These are phyloP conservation scores for Cutaneotrichosporon cutaneum DNA, from an alignment of 1,284 basidiomycete species.

Conservation along the genomic window DNA sequence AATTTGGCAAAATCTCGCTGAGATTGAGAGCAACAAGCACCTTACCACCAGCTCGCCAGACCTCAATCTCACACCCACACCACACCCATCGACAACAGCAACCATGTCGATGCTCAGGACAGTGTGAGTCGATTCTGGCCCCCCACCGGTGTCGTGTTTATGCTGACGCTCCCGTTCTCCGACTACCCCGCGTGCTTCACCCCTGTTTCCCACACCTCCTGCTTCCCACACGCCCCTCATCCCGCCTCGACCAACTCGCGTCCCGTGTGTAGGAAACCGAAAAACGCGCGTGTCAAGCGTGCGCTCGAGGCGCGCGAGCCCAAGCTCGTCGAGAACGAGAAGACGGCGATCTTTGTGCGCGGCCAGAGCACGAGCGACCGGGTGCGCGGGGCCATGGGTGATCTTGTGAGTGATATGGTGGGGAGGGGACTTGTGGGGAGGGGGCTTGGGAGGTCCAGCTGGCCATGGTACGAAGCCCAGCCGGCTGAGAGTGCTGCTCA, in stretches of 20 bases:
- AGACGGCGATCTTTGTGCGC: constrained; percentile 82
- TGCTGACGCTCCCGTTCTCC: neutral
- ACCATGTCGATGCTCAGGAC: constrained; percentile 52
- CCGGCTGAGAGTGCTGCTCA: too few relatives aligned
- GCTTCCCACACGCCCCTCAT: neutral
- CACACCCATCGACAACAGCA: constrained; percentile 1
- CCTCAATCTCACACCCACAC: neutral
- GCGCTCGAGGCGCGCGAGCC: constrained; percentile 82
- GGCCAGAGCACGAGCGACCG: constrained; percentile 81
- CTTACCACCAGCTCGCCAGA: neutral
- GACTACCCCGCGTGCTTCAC: neutral
- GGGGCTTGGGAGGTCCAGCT: too few relatives aligned
- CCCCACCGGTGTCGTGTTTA: neutral
- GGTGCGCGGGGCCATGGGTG: constrained; percentile 78
- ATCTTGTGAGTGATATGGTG: constrained; percentile 65
- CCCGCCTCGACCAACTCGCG: neutral
- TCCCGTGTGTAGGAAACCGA: constrained; percentile 73
- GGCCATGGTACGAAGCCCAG: too few relatives aligned
- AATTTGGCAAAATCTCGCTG: constrained; percentile 10
- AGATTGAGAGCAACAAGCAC: neutral
- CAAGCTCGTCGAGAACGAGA: constrained; percentile 83
- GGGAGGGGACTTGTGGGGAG: neutral
- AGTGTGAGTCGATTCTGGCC: constrained; percentile 37
- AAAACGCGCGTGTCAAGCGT: constrained; percentile 96
- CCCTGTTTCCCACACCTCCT: neutral